These are phyloP conservation scores for Naganishia friedmannii DNA, from an alignment of 768 basidiomycete genomes.

Conservation along the genomic window DNA sequence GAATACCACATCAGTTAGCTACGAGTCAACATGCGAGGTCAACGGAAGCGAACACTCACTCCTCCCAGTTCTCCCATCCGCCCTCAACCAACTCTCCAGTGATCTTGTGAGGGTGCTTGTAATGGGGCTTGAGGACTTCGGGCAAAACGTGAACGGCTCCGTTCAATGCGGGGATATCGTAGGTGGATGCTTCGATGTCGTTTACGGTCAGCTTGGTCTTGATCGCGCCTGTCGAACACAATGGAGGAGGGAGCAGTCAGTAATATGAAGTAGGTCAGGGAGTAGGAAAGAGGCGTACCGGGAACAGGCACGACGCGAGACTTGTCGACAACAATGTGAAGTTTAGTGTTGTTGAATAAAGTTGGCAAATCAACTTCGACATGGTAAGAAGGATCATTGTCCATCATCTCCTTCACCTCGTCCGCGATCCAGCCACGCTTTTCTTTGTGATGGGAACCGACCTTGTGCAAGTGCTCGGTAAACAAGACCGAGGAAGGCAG, in stretches of 20 bases:
- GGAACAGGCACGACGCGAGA: slow-evolving; percentile 52
- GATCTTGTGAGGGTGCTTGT: slow-evolving; percentile 47
- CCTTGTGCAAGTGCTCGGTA: slow-evolving; percentile 46
- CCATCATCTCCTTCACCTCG: slow-evolving; percentile 34
- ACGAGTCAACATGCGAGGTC: too few relatives aligned
- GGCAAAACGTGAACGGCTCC: slow-evolving; percentile 59
- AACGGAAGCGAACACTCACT: slow-evolving; percentile 29
- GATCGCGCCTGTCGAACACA: slow-evolving; percentile 37
- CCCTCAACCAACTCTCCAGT: slow-evolving; percentile 37
- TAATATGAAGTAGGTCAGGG: neutral
- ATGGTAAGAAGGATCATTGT: slow-evolving; percentile 47
- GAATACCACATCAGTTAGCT: neutral
- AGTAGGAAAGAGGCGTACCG: slow-evolving; percentile 32
- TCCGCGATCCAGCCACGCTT: slow-evolving; percentile 29
- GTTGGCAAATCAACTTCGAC: slow-evolving; percentile 43
- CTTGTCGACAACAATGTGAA: slow-evolving; percentile 58
- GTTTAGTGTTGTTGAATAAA: slow-evolving; percentile 41
- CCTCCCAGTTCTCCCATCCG: slow-evolving; percentile 50
- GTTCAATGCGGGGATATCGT: slow-evolving; percentile 61
- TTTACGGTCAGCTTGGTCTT: slow-evolving; percentile 50
- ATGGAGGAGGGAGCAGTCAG: neutral
- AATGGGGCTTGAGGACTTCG: slow-evolving; percentile 47
- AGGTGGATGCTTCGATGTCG: slow-evolving; percentile 49
- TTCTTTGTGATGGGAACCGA: slow-evolving; percentile 15
- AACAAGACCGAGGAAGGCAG: slow-evolving; percentile 59